Base-by-base conservation (phyloP, 1,284 basidiomycete genomes). In the Mycosarcoma maydis region DNA sequence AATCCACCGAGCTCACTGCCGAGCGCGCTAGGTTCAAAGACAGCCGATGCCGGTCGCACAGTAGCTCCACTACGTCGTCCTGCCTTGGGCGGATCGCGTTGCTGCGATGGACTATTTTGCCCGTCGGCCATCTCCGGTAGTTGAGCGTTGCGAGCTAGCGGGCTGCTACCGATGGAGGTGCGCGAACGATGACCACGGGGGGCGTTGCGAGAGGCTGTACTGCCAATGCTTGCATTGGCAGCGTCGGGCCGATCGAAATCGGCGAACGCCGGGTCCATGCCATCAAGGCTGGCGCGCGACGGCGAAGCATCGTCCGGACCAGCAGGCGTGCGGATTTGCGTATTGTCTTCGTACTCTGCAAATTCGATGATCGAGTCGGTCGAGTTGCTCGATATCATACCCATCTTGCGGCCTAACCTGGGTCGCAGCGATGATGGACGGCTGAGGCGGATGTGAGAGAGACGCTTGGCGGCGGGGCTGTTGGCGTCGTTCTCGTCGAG, bases 211-310 rank as follows among this genome's bases (percentile, higher is more conserved):
- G 52, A 42, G 7, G 47, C 33, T 13, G 36, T 32, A 24, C 66
- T 69, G 44, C 59, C 66, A 41, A 55, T 40, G 48, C 57, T 62
- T 11, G 57, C 36, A 27, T 66, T 57, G 57, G 40, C 58, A 17
- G 51, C 32, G 27, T 59, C 61, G 43, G 56, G 26, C 17, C 62
- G 59, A 45, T 43, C 26, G 29, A 62, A 38, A 38, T 75, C 68
- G 45, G 67, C 69, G 57, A 75, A 75, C 11, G 71, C 70, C 48
- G 73, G 70, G 50, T 75, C 73, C 56, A 73, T 70, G 40, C 73
- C 73, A 17, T 75, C 73, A 24, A 75, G 55, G 50, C 65, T 71
- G 49, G 64, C 71, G 38, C 72, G 61, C 41, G 68, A 69, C 33
- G 61, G 56, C 49, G 68, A 71, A 40, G 44, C 62, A 41, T 59